Conservation (phyloP, 1,284 basidiomycete genomes). For the Ganoderma leucocontextum region DNA sequence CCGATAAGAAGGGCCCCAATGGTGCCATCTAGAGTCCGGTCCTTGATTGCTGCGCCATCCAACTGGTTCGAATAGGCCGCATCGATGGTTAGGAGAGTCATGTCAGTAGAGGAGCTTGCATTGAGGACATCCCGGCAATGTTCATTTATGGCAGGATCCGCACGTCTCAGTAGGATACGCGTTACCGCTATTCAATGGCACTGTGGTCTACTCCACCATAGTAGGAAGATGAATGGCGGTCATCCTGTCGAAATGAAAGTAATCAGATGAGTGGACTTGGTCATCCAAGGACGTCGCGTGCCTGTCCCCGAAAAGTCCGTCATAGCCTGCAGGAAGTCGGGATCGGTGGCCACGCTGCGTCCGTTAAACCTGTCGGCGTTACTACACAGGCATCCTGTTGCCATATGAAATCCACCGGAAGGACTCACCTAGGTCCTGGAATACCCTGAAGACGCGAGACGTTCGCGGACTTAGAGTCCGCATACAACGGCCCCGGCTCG, state of each 20-base stretch:
- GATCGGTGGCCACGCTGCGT: background rate
- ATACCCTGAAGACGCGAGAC: background rate
- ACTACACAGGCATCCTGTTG: background rate
- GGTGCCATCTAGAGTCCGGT: background rate
- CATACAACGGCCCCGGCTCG: background rate
- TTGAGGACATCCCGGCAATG: background rate
- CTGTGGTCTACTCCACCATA: background rate
- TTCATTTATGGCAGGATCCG: background rate
- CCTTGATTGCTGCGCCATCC: background rate
- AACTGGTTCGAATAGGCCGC: background rate
- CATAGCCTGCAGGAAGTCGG: background rate
- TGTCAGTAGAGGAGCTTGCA: background rate
- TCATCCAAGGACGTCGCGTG: background rate
- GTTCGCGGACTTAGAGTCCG: background rate
- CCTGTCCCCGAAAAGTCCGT: background rate
- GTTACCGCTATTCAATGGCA: background rate
- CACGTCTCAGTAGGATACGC: background rate
- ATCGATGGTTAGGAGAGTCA: background rate
- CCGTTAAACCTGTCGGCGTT: background rate
- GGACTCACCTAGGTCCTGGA: background rate
- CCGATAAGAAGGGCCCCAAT: conserved; percentile 13
- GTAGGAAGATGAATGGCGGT: background rate
- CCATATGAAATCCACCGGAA: background rate
- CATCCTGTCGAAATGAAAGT: background rate
- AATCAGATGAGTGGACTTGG: background rate